Base-by-base conservation (phyloP, 768 basidiomycete species). In the Cystofilobasidium bisporidii region DNA sequence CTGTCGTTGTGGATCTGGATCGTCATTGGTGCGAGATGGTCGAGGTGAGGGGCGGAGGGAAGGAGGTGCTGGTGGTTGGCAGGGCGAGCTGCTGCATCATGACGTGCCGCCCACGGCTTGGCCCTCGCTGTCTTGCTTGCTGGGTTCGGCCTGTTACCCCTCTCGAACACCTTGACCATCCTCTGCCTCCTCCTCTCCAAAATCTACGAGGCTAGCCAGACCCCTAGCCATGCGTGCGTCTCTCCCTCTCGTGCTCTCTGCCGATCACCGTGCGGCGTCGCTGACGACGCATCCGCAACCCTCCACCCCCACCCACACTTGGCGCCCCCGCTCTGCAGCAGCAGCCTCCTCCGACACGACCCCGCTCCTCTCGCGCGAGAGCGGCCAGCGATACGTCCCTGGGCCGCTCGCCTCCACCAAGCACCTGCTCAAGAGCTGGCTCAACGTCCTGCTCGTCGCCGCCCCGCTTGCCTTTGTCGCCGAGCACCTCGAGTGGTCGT, bases 381-480 rank as follows among this genome's bases (percentile, higher is more conserved):
- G 15, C 47, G 10, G n/a, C 22, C 4, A 22, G 22, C 47, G 47
- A 22, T n/a, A 11, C 9, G n/a, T 24, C 22, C 28, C 41, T 18
- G 45, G 18, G 53, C 62, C 71, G n/a, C 24, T 74, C 30, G 43
- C 69, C 22, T 77, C 76, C 12, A 68, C 76, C 38, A 69, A 73
- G 58, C 73, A 76, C 60, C 72, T 80, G 50, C 45, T 80, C n/a
- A 61, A 77, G n/a, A 48, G 33, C 45, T 69, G 68, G 68, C 38
- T 69, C 33, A 69, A 64, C 58, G 58, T 69, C 20, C 57, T 69
- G 41, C 56, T 69, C 28, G 28, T 69, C 57, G 64, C 64, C 68
- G 59, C 63, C 38, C 68, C 68, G 18, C 58, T 64, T 18, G 53
- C 64, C n/a, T 64, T 69, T 28, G n/a, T 63, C 12, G 33, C 28